Evolutionary conservation across 2,329 filamentous ascomycete genomes (phyloP).

Genomic region (Ceratocystis eucalypticola): DNA sequence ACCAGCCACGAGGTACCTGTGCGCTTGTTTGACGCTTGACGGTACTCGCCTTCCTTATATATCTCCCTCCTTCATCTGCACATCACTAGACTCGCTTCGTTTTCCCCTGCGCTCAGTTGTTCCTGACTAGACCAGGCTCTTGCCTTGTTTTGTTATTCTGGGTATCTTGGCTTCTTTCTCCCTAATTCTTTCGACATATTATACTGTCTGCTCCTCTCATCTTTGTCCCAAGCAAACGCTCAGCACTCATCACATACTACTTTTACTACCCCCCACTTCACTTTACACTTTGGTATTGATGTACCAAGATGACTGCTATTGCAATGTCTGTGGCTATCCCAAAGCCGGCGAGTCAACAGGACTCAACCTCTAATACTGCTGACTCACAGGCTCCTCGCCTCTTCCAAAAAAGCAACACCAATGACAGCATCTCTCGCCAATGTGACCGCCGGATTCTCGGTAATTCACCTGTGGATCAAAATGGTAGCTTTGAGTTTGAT

Average conservation of each 20-base stretch:
- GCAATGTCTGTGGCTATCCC: conserved; percentile 16
- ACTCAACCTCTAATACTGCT: neutral
- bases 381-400: neutral
- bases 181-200: neutral
- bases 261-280: neutral
- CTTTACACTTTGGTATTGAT: too few species aligned
- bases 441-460: conserved; percentile 32
- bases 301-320: conserved; percentile 10
- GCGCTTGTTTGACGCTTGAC: conserved; percentile 7
- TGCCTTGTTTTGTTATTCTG: neutral
- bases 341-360: conserved; percentile 1
- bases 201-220: neutral
- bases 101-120: neutral
- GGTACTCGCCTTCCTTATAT: neutral
- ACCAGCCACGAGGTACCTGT: neutral
- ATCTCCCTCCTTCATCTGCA: neutral
- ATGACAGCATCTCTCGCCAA: conserved; percentile 2
- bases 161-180: neutral
- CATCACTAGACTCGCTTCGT: neutral
- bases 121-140: neutral
- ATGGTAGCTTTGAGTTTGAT: conserved; percentile 93
- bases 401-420: neutral
- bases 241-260: neutral
- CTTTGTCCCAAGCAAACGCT: neutral
- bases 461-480: conserved; percentile 76